These are phyloP conservation scores for Neopestalotiopsis sp. DNA, from an alignment of 2,329 filamentous ascomycete species.

Conservation along the genomic window DNA sequence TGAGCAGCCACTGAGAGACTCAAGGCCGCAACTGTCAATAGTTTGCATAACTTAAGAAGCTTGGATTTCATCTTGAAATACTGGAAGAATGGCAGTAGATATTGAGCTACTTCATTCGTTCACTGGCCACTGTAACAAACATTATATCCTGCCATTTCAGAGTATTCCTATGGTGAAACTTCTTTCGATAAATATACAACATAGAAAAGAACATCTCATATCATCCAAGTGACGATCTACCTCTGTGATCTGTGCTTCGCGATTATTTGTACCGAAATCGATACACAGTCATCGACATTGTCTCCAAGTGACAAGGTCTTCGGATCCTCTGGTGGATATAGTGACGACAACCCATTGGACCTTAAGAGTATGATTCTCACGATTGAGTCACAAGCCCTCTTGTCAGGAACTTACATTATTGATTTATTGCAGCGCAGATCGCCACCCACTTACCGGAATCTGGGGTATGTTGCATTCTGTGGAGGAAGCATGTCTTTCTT, in stretches of 20 bases:
- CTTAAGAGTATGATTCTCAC: not conserved
- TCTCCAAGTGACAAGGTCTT: not conserved
- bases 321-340: not conserved
- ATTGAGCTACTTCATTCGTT: not conserved
- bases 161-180: not conserved
- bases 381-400: not conserved
- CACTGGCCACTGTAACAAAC: not conserved
- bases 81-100: not conserved
- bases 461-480: not conserved
- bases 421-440: not conserved
- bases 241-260: not conserved
- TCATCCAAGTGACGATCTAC: not conserved
- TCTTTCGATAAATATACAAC: not conserved
- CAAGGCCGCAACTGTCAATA: not conserved
- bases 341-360: not conserved
- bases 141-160: not conserved
- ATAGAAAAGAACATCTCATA: fast-evolving
- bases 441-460: not conserved
- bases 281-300: not conserved
- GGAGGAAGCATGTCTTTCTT: not conserved
- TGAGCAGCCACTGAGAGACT: not conserved
- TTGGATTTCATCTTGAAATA: not conserved
- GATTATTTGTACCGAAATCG: not conserved
- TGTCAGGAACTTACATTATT: not conserved
- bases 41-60: not conserved